Evolutionary conservation across 225 moss, liverwort and hornwort species (phyloP), one percentile per base, ranked within the genome.

Genomic region (Neckera pumila): DNA sequence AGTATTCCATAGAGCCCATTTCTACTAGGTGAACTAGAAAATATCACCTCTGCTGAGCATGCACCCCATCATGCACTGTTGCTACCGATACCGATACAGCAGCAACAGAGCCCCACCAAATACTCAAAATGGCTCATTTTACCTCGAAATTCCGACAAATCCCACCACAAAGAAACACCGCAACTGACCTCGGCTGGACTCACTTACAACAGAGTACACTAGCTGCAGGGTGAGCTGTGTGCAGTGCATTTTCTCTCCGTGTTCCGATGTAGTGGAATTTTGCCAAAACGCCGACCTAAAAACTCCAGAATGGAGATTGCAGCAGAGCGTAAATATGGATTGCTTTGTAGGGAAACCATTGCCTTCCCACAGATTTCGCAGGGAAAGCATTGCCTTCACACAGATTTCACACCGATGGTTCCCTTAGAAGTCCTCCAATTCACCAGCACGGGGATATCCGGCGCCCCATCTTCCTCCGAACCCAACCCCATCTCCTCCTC

Each of bases 371-470:
- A 56, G 86, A 84, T 45, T 80, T 81, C 19, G 14, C 43, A 58
- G 79, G n/a, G 62, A 16, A 57, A 58, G 36, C 4, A 15, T 26
- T 38, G 57, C 11, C 78, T 57, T 79, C 79, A 79, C 58, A 28
- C 40, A 79, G 58, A 58, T 59, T 45, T 89, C 42, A 89, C 51
- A 42, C 9, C 30, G 91, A 88, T 47, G 70, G 65, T n/a, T 71
- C 43, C 63, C 84, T 58, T 66, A 0, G 89, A 89, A n/a, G 65
- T 40, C 13, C 84, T 88, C 89, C 91, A 91, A 42, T 82, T 87
- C 65, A 94, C 87, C 31, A 90, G 76, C 88, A 90, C 64, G 34
- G 92, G 92, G 81, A 89, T 94, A 30, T 84, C 82, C 4, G 66
- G 87, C 17, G 62, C 61, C 38, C 70, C 56, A 30, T 87, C 90